phyloP scores from a whole-genome alignment of 768 basidiomycete genomes.

The Agrocybe praecox region DNA sequence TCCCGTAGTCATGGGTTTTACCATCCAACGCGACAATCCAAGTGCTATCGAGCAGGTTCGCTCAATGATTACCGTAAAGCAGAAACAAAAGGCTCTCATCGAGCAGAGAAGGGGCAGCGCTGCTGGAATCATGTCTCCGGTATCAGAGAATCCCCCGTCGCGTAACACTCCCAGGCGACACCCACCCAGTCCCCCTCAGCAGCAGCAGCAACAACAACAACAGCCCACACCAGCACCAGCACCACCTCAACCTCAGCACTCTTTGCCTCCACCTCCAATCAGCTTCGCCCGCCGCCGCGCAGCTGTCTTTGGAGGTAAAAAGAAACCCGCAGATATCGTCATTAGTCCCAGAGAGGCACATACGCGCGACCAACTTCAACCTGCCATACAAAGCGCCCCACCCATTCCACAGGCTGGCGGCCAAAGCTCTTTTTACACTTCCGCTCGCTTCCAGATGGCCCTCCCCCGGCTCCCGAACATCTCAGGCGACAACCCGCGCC shows the following conservation, averaged over 20 bases:
- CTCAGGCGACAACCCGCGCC: constrained; percentile 45
- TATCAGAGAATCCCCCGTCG: constrained; percentile 17
- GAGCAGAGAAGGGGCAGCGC: constrained; percentile 70
- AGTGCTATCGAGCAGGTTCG: constrained; percentile 61
- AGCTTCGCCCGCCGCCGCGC: constrained; percentile 79
- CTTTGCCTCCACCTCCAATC: constrained; percentile 70
- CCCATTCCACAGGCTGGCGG: constrained; percentile 55
- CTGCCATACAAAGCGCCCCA: constrained; percentile 78
- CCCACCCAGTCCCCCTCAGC: constrained; percentile 36
- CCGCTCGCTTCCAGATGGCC: constrained; percentile 46
- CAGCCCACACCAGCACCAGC: constrained; percentile 1
- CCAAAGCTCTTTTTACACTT: constrained; percentile 37
- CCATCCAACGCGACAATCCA: constrained; percentile 60
- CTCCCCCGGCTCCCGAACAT: constrained; percentile 65
- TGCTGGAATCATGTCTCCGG: constrained; percentile 41
- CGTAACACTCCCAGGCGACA: constrained; percentile 27
- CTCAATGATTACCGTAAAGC: constrained; percentile 64
- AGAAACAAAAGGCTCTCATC: constrained; percentile 70
- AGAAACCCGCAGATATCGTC: constrained; percentile 78
- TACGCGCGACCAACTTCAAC: constrained; percentile 56
- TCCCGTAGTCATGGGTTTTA: constrained; percentile 65
- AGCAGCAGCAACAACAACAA: constrained; percentile 27
- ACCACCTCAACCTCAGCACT: constrained; percentile 33
- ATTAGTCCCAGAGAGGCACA: constrained; percentile 71
- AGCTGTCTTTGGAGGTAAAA: constrained; percentile 62